Percentiles rank a stretch among this genome's conserved stretches.
These are phyloP conservation scores for Golubevia pallescens DNA, from an alignment of 1,284 basidiomycete genomes.

Conservation along the genomic window DNA sequence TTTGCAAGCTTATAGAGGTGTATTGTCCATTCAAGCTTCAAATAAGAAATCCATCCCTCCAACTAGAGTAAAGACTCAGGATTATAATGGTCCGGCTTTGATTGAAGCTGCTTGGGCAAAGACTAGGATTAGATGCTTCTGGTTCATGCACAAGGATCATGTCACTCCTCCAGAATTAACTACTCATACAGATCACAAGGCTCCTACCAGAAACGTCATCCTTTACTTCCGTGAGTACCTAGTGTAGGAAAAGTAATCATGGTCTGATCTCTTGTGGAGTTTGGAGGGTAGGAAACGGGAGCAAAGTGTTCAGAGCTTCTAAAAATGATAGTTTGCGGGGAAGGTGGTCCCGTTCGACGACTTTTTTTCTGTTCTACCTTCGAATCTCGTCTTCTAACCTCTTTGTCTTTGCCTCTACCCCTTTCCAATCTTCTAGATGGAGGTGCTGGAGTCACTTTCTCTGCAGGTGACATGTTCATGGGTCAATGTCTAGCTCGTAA, in stretches of 20 bases:
- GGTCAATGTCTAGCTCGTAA: slow-evolving; percentile 42
- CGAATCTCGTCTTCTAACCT: neutral
- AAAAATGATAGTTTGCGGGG: too few species aligned
- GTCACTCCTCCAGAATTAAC: slow-evolving; percentile 23
- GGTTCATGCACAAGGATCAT: slow-evolving; percentile 49
- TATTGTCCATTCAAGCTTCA: slow-evolving; percentile 29
- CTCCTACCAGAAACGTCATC: slow-evolving; percentile 29
- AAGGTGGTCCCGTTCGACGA: too few species aligned
- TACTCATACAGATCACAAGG: slow-evolving; percentile 13
- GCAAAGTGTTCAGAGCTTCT: too few species aligned
- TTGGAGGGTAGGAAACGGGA: too few species aligned
- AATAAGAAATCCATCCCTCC: slow-evolving; percentile 14
- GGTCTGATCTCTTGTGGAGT: too few species aligned
- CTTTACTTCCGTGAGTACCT: slow-evolving; percentile 43
- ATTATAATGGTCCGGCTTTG: slow-evolving; percentile 46
- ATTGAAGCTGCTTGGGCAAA: slow-evolving; percentile 56
- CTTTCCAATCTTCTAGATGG: slow-evolving; percentile 21
- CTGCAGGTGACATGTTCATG: slow-evolving; percentile 54
- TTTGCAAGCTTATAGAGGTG: slow-evolving; percentile 41
- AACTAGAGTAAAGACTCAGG: slow-evolving; percentile 6
- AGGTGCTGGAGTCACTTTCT: slow-evolving; percentile 55
- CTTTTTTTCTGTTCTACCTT: too few species aligned
- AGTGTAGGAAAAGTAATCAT: neutral
- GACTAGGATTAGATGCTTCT: slow-evolving; percentile 36
- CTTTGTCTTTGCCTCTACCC: neutral